Percentiles rank a stretch among this genome's conserved stretches.
Evolutionary conservation across 2,329 filamentous ascomycete species (phyloP).

Genomic region (Neophaeococcomyces aloes): DNA sequence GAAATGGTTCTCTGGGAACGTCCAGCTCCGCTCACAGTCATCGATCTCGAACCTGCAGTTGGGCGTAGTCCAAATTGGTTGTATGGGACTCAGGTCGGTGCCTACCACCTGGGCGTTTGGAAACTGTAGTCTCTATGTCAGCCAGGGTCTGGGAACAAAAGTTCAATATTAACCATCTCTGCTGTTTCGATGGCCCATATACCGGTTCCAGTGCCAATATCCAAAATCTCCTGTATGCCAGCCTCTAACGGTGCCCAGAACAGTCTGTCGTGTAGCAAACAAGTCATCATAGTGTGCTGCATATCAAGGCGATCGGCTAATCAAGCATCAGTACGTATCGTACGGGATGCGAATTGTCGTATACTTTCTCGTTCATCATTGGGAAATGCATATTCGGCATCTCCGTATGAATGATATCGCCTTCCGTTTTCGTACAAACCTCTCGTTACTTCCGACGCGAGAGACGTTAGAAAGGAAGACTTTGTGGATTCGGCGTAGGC

Average conservation of each 20-base stretch:
- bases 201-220: conserved; percentile 13
- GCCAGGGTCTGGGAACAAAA: too few relatives aligned
- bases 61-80: conserved; percentile 19
- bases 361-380: too few relatives aligned
- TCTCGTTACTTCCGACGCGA: conserved; percentile 8
- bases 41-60: conserved; percentile 27
- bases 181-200: conserved; percentile 16
- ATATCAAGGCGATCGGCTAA: too few relatives aligned
- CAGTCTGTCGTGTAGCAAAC: conserved; percentile 4
- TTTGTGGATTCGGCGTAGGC: conserved; percentile 9
- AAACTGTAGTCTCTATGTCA: too few relatives aligned
- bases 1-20: conserved; percentile 18
- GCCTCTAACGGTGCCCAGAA: conserved; percentile 1
- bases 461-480: conserved; percentile 7
- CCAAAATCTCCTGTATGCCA: not conserved
- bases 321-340: too few relatives aligned
- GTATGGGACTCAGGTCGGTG: conserved; percentile 20
- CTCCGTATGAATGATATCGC: not conserved
- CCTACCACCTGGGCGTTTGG: conserved; percentile 13
- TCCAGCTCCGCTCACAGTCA: conserved; percentile 21
- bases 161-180: too few relatives aligned
- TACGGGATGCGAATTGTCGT: too few relatives aligned
- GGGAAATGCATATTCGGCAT: too few relatives aligned
- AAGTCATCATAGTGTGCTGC: too few relatives aligned
- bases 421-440: conserved; percentile 9